Evolutionary conservation across 306 rosid genomes (phyloP).

Genomic region (Quercus parvula): DNA sequence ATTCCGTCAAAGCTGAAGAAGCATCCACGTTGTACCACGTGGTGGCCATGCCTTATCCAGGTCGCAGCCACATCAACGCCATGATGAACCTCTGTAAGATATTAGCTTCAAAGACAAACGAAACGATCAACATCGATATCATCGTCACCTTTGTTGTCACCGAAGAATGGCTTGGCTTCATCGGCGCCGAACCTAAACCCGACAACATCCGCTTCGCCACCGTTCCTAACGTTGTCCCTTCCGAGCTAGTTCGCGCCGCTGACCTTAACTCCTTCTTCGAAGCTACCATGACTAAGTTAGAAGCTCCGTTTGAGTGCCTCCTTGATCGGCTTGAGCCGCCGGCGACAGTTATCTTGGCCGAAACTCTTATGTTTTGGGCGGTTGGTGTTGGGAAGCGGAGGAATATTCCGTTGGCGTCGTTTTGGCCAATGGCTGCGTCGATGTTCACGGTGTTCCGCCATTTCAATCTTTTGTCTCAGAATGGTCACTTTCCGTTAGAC

Average conservation of each 20-base stretch:
- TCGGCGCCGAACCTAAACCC: conserved; percentile 4
- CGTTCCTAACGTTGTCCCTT: conserved; percentile 29
- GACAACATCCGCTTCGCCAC: conserved; percentile 28
- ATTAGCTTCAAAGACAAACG: not conserved
- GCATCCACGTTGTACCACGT: conserved; percentile 10
- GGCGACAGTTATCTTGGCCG: conserved; percentile 31
- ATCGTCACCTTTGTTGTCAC: conserved; percentile 19
- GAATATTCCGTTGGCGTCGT: conserved; percentile 41
- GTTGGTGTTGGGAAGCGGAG: conserved; percentile 22
- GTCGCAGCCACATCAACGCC: conserved; percentile 47
- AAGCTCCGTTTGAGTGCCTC: conserved; percentile 13
- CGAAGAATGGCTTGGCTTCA: conserved; percentile 30
- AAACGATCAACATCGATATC: not conserved
- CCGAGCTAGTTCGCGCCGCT: conserved; percentile 8
- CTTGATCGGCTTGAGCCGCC: conserved; percentile 32
- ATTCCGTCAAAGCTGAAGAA: not conserved
- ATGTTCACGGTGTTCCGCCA: conserved; percentile 12
- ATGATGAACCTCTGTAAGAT: conserved; percentile 36
- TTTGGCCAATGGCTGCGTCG: conserved; percentile 45
- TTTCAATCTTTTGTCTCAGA: too few species aligned
- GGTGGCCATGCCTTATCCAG: conserved; percentile 46
- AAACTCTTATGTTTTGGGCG: conserved; percentile 26
- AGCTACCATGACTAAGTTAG: conserved; percentile 1
- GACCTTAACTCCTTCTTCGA: conserved; percentile 9
- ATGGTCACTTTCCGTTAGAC: too few species aligned